A percentile compares a stretch with the other conserved stretches of the same genome.
Evolutionary conservation across 2,329 filamentous ascomycete genomes (phyloP).

Genomic region (Arthrinium phaeospermum): DNA sequence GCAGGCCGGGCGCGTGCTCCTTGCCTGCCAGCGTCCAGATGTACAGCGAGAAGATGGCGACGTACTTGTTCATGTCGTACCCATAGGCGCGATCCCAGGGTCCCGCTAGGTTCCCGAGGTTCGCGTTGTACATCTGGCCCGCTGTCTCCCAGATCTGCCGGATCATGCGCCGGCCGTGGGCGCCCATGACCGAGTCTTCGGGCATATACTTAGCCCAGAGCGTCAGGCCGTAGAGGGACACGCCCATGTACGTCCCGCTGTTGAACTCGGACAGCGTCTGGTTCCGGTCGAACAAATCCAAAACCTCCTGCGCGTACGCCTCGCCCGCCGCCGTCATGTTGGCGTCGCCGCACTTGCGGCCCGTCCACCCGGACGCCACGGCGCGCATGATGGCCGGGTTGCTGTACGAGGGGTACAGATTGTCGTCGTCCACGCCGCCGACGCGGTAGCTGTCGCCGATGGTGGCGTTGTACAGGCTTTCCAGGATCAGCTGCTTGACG

Average conservation of each 20-base stretch:
- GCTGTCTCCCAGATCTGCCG: slow-evolving; percentile 50
- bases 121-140: slow-evolving; percentile 52
- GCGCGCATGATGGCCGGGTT: slow-evolving; percentile 57
- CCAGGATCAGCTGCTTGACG: slow-evolving; percentile 43
- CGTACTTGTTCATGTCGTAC: slow-evolving; percentile 59
- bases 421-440: slow-evolving; percentile 57
- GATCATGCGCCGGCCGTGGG: slow-evolving; percentile 51
- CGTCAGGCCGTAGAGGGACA: slow-evolving; percentile 56
- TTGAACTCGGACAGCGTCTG: slow-evolving; percentile 49
- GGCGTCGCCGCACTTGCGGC: slow-evolving; percentile 48
- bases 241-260: slow-evolving; percentile 55
- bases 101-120: slow-evolving; percentile 56
- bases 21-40: slow-evolving; percentile 56
- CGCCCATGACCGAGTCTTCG: slow-evolving; percentile 47
- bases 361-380: slow-evolving; percentile 55
- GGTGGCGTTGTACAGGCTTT: slow-evolving; percentile 53
- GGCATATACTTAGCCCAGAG: slow-evolving; percentile 57
- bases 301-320: slow-evolving; percentile 50
- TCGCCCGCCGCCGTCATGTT: slow-evolving; percentile 58
- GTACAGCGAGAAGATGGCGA: slow-evolving; percentile 54
- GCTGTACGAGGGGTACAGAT: slow-evolving; percentile 58
- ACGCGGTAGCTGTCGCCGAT: slow-evolving; percentile 58
- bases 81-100: slow-evolving; percentile 61
- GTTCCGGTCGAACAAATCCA: slow-evolving; percentile 54
- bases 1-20: slow-evolving; percentile 21